phyloP scores from a whole-genome alignment of 192 early-diverging fungal genomes.

The Umbelopsis sp. region DNA sequence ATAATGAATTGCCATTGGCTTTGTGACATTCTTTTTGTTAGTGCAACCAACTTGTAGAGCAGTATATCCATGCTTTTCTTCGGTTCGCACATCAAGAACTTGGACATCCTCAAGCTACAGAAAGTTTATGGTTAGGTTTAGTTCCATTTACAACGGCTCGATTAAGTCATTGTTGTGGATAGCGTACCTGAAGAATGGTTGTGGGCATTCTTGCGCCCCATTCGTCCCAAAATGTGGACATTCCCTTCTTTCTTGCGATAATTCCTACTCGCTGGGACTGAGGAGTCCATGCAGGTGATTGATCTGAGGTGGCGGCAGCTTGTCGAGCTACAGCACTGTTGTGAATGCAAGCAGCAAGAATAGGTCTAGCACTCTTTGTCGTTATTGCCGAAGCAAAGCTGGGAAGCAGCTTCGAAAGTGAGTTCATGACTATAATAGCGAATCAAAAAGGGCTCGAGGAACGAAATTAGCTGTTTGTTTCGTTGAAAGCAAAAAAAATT shows the following conservation, averaged over 20 bases:
- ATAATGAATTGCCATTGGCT: conserved; percentile 79
- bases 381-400: conserved; percentile 10
- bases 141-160: too few species aligned
- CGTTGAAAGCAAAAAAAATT: conserved; percentile 3
- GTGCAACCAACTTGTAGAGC: conserved; percentile 74
- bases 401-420: conserved; percentile 6
- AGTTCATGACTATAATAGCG: conserved; percentile 4
- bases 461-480: conserved; percentile 8
- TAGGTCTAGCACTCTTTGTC: conserved; percentile 4
- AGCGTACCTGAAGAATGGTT: conserved; percentile 78
- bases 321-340: conserved; percentile 26
- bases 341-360: conserved; percentile 27
- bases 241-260: conserved; percentile 92
- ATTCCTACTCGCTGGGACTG: conserved; percentile 74
- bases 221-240: conserved; percentile 93
- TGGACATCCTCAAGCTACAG: conserved; percentile 70
- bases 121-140: not conserved
- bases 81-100: conserved; percentile 60
- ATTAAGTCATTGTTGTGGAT: not conserved
- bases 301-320: conserved; percentile 26
- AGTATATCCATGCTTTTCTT: conserved; percentile 57
- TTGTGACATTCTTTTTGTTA: conserved; percentile 64
- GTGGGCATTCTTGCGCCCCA: conserved; percentile 90
- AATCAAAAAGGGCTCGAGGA: not conserved
- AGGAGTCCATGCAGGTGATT: conserved; percentile 27